A percentile compares a stretch with the other conserved stretches of the same genome.
phyloP scores from a whole-genome alignment of 2,329 filamentous ascomycete genomes.

The Pezicula radicicola region DNA sequence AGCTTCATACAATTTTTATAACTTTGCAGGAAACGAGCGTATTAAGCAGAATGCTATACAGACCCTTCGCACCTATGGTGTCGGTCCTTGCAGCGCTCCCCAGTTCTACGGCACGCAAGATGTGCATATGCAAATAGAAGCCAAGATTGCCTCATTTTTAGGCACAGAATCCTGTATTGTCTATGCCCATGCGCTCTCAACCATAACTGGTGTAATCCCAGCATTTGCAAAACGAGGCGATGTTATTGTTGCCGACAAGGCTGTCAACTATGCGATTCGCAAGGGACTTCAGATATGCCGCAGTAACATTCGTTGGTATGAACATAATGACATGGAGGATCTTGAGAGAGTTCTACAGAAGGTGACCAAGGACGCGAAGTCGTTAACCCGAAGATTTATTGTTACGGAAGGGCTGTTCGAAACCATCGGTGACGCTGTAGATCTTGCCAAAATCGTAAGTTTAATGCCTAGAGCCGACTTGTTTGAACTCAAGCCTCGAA shows the following conservation, averaged over 20 bases:
- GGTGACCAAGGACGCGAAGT: conserved; percentile 75
- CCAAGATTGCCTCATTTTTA: conserved; percentile 86
- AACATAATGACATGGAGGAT: conserved; percentile 95
- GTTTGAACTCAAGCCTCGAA: not conserved
- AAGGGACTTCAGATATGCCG: conserved; percentile 92
- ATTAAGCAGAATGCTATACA: conserved; percentile 95
- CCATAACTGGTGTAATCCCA: conserved; percentile 94
- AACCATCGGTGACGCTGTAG: conserved; percentile 77
- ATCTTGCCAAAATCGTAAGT: conserved; percentile 80
- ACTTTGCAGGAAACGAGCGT: conserved; percentile 87
- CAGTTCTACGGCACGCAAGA: conserved; percentile 99
- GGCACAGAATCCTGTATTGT: conserved; percentile 89
- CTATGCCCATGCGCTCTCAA: conserved; percentile 94
- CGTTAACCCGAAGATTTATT: conserved; percentile 88
- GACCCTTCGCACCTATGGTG: conserved; percentile 90
- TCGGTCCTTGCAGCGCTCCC: conserved; percentile 92
- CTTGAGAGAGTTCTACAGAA: conserved; percentile 81
- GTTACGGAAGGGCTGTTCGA: conserved; percentile 96
- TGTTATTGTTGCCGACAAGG: conserved; percentile 92
- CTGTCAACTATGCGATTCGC: conserved; percentile 89
- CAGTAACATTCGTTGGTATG: conserved; percentile 89
- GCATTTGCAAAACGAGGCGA: conserved; percentile 96
- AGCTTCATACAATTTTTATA: conserved; percentile 96
- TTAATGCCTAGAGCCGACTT: not conserved
- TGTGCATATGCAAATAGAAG: conserved; percentile 95